Evolutionary conservation across 73 alveolate species (phyloP), one percentile per base, ranked within the genome.

Genomic region (Paramecium sonneborni): DNA sequence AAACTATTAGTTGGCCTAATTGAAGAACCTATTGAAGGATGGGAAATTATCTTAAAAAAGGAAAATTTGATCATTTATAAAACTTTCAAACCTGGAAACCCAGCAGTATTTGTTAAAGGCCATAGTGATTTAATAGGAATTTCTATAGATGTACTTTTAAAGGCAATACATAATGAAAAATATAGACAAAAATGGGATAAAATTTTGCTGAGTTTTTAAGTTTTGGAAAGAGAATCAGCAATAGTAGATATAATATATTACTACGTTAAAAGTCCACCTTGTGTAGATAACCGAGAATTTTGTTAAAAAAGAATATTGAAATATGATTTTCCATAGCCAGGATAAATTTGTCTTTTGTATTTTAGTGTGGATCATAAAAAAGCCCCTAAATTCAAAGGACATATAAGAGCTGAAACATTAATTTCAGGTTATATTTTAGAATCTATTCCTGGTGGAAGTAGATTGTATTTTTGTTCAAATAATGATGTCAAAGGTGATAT

Each of bases 401-500:
- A 58, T 38, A 72, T 92, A 5, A 85, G 95, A 57, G 95, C 95
- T 12, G 94, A 92, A 39, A 92, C 95, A 0, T 41, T 86, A 5
- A 86, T 92, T 92, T 85, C 94, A 11, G 95, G 95, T 35, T 92
- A 92, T 58, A 87, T 92, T 21, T 48, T 92, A 24, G 91, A 93
- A 88, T 32, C 91, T 12, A 87, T 57, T 9, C 68, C 57, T n/a
- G 74, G 85, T 11, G 91, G 85, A 9, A 21, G 86, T 85, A 18
- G 94, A 48, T 92, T 48, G 57, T 38, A 85, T 57, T 92, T 85
- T 56, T 88, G 69, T 35, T 37, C 93, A 18, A 76, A 92, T 24
- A 92, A 85, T 86, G 95, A 92, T 55, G 90, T 92, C 10, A 92
- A 92, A 87, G 95, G 95, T 0, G 56, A 85, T n/a, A 86, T 92